Conservation (phyloP, 2,329 filamentous ascomycete genomes). For the Aspergillus thermomutatus region DNA sequence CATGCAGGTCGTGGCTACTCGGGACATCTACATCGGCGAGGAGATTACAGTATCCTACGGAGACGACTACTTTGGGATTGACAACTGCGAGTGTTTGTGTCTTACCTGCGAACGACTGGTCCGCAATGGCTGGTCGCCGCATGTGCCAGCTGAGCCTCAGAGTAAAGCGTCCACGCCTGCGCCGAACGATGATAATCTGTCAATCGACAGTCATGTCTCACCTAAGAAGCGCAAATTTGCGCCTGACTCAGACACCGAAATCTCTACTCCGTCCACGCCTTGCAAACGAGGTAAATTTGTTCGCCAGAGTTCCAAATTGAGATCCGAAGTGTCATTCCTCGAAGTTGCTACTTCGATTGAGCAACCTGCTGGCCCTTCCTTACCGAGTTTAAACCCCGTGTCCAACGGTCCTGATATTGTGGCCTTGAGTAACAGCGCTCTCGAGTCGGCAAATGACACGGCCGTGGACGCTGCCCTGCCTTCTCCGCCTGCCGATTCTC, state of each 20-base stretch:
- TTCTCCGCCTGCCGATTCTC: conserved; percentile 20
- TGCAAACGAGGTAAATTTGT: conserved; percentile 33
- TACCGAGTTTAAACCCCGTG: background rate
- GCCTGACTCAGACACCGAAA: conserved; percentile 27
- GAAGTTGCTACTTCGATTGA: conserved; percentile 26
- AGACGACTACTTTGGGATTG: conserved; percentile 90
- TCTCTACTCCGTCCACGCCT: conserved; percentile 24
- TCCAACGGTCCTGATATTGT: conserved; percentile 8
- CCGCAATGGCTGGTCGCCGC: conserved; percentile 77
- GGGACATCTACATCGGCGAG: conserved; percentile 79
- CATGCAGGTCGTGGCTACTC: conserved; percentile 84
- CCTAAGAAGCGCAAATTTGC: conserved; percentile 29
- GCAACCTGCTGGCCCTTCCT: conserved; percentile 9
- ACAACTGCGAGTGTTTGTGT: conserved; percentile 94
- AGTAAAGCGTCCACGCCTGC: conserved; percentile 33
- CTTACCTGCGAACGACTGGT: conserved; percentile 73
- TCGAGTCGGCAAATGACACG: conserved; percentile 3
- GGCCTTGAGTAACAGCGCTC: background rate
- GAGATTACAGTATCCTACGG: conserved; percentile 97
- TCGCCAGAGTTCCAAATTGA: conserved; percentile 33
- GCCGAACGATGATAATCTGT: conserved; percentile 21
- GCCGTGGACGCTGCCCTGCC: conserved; percentile 9
- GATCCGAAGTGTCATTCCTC: conserved; percentile 34
- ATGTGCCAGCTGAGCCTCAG: conserved; percentile 34
- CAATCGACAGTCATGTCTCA: conserved; percentile 13